Conservation (phyloP, 2,329 filamentous ascomycete genomes). For the Fusarium cicatricum region DNA sequence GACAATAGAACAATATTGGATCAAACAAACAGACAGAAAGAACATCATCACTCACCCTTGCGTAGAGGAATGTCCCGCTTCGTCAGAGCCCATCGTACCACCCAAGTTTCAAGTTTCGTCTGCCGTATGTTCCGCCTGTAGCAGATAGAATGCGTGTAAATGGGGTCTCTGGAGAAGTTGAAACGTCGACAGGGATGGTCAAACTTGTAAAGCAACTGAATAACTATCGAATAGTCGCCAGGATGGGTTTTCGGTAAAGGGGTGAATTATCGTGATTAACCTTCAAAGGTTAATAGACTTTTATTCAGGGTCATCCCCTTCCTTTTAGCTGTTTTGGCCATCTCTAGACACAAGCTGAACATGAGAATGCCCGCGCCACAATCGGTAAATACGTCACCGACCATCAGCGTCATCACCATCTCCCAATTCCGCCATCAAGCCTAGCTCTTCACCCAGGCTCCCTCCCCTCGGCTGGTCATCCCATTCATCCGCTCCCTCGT, state of each 20-base stretch:
- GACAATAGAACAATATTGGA: neutral
- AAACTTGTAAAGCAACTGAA: no score
- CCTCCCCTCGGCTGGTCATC: conserved; percentile 9
- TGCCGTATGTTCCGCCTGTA: neutral
- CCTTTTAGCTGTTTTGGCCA: conserved; percentile 6
- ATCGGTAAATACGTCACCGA: conserved; percentile 36
- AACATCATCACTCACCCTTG: conserved; percentile 29
- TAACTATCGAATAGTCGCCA: neutral
- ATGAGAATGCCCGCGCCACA: conserved; percentile 31
- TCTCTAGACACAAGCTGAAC: conserved; percentile 7
- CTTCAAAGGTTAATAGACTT: neutral
- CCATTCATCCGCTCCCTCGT: conserved; percentile 14
- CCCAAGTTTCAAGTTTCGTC: conserved; percentile 27
- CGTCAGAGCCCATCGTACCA: conserved; percentile 39
- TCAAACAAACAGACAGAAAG: conserved; percentile 21
- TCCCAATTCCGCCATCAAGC: conserved; percentile 18
- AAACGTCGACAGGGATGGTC: conserved; percentile 5
- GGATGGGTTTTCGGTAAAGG: neutral
- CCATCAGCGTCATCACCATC: conserved; percentile 34
- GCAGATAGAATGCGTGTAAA: conserved; percentile 2
- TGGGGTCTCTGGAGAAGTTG: conserved; percentile 1
- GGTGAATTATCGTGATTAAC: neutral
- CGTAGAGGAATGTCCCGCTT: conserved; percentile 30
- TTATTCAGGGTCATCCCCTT: neutral
- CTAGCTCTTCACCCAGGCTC: conserved; percentile 15